phyloP scores from a whole-genome alignment of 2,329 filamentous ascomycete genomes.

The Penicillium aurantiogriseum region DNA sequence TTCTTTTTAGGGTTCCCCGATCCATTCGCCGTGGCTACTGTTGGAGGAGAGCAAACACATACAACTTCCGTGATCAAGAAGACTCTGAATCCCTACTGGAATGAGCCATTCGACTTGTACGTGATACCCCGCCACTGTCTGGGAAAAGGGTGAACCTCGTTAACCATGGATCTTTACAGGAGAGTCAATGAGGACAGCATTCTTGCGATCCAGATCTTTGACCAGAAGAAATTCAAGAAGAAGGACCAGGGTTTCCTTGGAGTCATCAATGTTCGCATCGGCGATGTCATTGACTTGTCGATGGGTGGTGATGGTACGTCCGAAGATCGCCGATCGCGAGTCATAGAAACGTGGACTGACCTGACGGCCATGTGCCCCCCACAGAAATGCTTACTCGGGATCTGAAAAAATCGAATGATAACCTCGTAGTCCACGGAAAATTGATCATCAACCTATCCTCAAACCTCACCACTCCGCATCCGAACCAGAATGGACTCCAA shows the following conservation, averaged over 20 bases:
- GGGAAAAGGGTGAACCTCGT: constrained; percentile 4
- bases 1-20: constrained; percentile 77
- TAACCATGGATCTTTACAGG: constrained; percentile 51
- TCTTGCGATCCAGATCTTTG: constrained; percentile 95
- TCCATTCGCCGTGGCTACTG: constrained; percentile 93
- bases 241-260: constrained; percentile 99
- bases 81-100: constrained; percentile 99
- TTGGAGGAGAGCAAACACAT: constrained; percentile 96
- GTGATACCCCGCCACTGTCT: constrained; percentile 32
- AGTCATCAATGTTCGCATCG: constrained; percentile 94
- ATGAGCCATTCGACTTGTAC: constrained; percentile 98
- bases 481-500: constrained; percentile 46
- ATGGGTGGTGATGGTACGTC: constrained; percentile 83
- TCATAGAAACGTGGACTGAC: constrained; percentile 16
- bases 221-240: constrained; percentile 99
- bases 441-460: constrained; percentile 95
- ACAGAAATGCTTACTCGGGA: constrained; percentile 95
- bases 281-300: constrained; percentile 87
- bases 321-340: constrained; percentile 3
- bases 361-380: constrained; percentile 21
- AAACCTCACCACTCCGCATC: constrained; percentile 72
- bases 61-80: constrained; percentile 97
- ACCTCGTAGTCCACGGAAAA: constrained; percentile 95
- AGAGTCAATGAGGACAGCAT: constrained; percentile 92
- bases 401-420: constrained; percentile 96